Percentiles rank a stretch among this genome's conserved stretches.
phyloP scores from a whole-genome alignment of 495 filamentous ascomycete genomes.

The Bombardia bombarda region DNA sequence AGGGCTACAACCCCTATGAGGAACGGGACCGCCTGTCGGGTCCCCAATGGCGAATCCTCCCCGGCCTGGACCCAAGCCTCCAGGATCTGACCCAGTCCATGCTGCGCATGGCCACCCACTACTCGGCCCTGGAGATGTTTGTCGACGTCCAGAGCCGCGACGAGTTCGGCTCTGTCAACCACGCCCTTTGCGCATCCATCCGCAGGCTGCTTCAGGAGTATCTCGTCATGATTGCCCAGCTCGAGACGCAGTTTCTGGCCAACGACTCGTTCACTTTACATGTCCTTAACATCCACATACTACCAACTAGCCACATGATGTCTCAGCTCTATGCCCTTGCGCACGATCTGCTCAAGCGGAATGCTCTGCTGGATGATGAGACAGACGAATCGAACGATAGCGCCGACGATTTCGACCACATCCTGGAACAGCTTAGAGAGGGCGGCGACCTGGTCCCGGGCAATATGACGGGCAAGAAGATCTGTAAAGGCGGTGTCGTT shows the following conservation, averaged over 20 bases:
- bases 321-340: conserved; percentile 79
- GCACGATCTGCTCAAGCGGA: conserved; percentile 78
- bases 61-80: conserved; percentile 83
- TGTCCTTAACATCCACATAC: conserved; percentile 81
- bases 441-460: conserved; percentile 70
- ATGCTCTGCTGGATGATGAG: conserved; percentile 81
- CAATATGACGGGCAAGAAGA: conserved; percentile 76
- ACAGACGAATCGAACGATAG: conserved; percentile 76
- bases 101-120: conserved; percentile 93
- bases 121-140: conserved; percentile 82
- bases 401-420: conserved; percentile 59
- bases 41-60: conserved; percentile 67
- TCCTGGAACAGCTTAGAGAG: conserved; percentile 81
- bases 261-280: conserved; percentile 85
- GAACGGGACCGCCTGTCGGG: conserved; percentile 84
- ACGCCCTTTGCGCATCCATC: conserved; percentile 88
- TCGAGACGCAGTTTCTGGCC: conserved; percentile 85
- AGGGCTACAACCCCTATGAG: conserved; percentile 68
- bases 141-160: conserved; percentile 89
- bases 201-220: conserved; percentile 89
- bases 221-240: conserved; percentile 80
- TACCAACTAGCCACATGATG: conserved; percentile 84
- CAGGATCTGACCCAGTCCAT: conserved; percentile 80
- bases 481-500: conserved; percentile 90
- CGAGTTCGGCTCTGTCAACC: conserved; percentile 92